phyloP scores from a whole-genome alignment of 257 asterid genomes.

The Linderniella brevidens region DNA sequence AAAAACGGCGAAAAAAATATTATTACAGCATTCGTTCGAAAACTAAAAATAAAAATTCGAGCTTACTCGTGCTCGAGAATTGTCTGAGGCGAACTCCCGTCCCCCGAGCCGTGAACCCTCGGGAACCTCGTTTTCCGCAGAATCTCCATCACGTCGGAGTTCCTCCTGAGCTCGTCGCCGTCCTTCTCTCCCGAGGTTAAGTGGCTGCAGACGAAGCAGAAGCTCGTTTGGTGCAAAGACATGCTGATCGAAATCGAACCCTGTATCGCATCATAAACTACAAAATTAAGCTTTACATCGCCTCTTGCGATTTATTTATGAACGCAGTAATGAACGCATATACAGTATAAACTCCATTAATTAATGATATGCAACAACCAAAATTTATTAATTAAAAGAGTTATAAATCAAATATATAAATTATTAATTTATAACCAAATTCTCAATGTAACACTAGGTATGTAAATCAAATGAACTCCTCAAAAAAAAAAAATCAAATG shows the following conservation, averaged over 20 bases:
- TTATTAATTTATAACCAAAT: too few species aligned
- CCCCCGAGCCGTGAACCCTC: constrained; percentile 46
- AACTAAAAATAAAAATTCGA: constrained; percentile 6
- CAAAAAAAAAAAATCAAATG: too few species aligned
- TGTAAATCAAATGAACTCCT: too few species aligned
- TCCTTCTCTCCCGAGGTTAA: constrained; percentile 97
- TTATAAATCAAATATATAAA: too few species aligned
- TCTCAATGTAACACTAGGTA: too few species aligned
- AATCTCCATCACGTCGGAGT: constrained; percentile 95
- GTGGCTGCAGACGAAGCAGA: constrained; percentile 94
- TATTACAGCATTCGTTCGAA: not conserved
- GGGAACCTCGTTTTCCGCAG: constrained; percentile 93
- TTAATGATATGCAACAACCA: too few species aligned
- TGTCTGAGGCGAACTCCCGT: constrained; percentile 75
- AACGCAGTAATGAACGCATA: too few species aligned
- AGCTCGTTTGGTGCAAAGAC: constrained; percentile 97
- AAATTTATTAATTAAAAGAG: too few species aligned
- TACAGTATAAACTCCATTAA: too few species aligned
- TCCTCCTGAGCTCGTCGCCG: constrained; percentile 84
- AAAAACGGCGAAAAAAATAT: constrained; percentile 7
- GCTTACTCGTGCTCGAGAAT: constrained; percentile 91
- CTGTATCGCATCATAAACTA: constrained; percentile 16
- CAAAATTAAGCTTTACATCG: too few species aligned
- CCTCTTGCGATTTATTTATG: too few species aligned
- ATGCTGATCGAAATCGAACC: constrained; percentile 96